These are phyloP conservation scores for Leccinum ochraceum DNA, from an alignment of 768 basidiomycete genomes.

Conservation along the genomic window DNA sequence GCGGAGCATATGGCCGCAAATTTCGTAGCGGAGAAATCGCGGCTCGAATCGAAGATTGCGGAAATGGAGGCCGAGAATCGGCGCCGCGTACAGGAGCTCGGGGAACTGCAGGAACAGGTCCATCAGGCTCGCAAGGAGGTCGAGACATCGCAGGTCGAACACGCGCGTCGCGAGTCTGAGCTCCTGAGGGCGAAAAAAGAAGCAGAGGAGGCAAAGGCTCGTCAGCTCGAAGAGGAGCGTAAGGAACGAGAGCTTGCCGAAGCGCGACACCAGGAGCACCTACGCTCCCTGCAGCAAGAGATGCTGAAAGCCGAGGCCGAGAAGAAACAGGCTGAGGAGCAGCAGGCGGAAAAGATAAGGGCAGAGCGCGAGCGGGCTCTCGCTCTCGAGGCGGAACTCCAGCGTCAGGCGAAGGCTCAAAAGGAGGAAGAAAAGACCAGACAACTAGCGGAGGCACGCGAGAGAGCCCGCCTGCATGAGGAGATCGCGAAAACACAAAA, in stretches of 20 bases:
- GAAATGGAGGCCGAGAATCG: conserved; percentile 30
- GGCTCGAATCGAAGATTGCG: conserved; percentile 31
- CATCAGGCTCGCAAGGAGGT: conserved; percentile 28
- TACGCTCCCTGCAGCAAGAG: conserved; percentile 28
- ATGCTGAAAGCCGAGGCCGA: conserved; percentile 29
- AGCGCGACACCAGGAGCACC: conserved; percentile 31
- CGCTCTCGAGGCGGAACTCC: conserved; percentile 31
- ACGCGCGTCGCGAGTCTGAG: conserved; percentile 30
- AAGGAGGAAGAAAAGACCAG: conserved; percentile 30
- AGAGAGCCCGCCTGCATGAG: conserved; percentile 29
- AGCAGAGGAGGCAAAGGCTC: conserved; percentile 32
- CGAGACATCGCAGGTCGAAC: conserved; percentile 30
- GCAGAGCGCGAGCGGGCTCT: conserved; percentile 32
- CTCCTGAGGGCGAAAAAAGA: conserved; percentile 26
- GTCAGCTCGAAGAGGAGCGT: conserved; percentile 34
- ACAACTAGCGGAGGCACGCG: conserved; percentile 27
- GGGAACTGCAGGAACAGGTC: conserved; percentile 32
- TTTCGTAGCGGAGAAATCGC: conserved; percentile 39
- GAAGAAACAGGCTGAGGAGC: conserved; percentile 19
- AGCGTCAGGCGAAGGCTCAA: conserved; percentile 25
- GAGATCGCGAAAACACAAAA: conserved; percentile 29
- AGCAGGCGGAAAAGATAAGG: conserved; percentile 30
- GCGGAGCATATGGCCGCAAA: conserved; percentile 41
- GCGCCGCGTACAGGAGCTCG: conserved; percentile 18
- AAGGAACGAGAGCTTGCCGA: conserved; percentile 29